Base-by-base conservation (phyloP, 129 eudicot species). In the Tagetes patula region DNA sequence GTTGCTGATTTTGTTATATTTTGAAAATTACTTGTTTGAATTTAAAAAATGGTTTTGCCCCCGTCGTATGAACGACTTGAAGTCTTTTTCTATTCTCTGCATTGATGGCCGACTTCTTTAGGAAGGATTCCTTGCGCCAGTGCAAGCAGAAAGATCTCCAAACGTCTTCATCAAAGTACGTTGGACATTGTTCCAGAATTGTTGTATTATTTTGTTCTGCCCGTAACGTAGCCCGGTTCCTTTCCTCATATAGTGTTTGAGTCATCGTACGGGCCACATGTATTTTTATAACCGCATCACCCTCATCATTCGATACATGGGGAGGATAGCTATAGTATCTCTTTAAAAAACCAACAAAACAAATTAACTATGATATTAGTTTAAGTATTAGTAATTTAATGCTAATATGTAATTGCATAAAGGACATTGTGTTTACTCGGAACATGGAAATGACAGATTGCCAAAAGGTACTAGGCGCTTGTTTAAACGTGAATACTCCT, bases 201-300 rank as follows among this genome's bases (percentile, higher is more conserved):
- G 75, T 5, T 42, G 65, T 55, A 8, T 59, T 45, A 1, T 71
- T 43, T 71, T 38, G 37, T 55, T 39, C 31, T 0, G 67, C 75
- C 41, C 75, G 66, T 13, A 27, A 20, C 39, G 30, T 45, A 8
- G 75, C 66, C 42, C 75, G 43, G 5, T 5, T 56, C 39, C 8
- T 71, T 5, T 71, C 75, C 67, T 71, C 75, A 13, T 71, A 71
- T 31, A 55, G 41, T 10, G 41, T 34, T 43, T 71, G 75, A 6
- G 75, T 71, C 75, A 71, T 71, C 13, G 75, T 71, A 56, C 75
- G 75, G 40, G 42, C 53, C 31, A 71, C 75, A 42, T 71, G 75
- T 13, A 20, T 54, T 71, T 32, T 71, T 38, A 71, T 67, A 55
- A 55, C 75, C 36, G 54, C 42, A 56, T 71, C 75, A 40, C 75